Percentiles rank a stretch among this genome's conserved stretches.
phyloP scores from a whole-genome alignment of 2,329 filamentous ascomycete species.

The Alternaria arbusti region DNA sequence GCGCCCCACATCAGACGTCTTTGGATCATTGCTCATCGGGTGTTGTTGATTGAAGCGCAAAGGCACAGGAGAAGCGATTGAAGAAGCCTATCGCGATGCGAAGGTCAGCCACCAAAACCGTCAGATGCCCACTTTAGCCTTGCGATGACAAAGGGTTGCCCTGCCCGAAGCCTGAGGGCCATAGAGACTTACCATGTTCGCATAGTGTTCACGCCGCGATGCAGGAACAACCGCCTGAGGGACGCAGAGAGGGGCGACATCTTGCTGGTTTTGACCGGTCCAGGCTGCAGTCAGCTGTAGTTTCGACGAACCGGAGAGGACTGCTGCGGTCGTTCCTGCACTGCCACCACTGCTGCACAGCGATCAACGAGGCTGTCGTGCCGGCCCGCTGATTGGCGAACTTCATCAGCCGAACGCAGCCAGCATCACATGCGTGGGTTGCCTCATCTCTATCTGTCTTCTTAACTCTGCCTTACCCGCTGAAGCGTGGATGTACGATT shows the following conservation, averaged over 20 bases:
- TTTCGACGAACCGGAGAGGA: neutral
- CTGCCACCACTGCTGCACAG: constrained; percentile 17
- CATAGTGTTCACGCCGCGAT: constrained; percentile 4
- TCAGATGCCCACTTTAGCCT: constrained; percentile 8
- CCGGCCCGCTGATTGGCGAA: constrained; percentile 8
- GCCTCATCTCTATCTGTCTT: neutral
- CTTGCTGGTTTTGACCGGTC: constrained; percentile 21
- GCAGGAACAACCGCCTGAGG: constrained; percentile 23
- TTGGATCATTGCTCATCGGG: constrained; percentile 18
- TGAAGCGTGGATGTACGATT: neutral
- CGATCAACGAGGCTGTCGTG: constrained; percentile 13
- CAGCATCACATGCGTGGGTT: neutral
- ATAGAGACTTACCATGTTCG: constrained; percentile 27
- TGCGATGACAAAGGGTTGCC: neutral
- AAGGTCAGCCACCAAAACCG: constrained; percentile 10
- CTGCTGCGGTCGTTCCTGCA: constrained; percentile 15
- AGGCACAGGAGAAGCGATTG: constrained; percentile 29
- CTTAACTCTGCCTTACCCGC: neutral
- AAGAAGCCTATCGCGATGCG: constrained; percentile 23
- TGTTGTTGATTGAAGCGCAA: constrained; percentile 13
- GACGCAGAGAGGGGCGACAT: constrained; percentile 13
- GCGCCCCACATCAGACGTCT: constrained; percentile 24
- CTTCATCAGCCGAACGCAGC: neutral
- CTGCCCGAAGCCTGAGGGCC: neutral
- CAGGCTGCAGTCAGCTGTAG: constrained; percentile 26